phyloP scores from a whole-genome alignment of 495 filamentous ascomycete genomes.

The Talaromyces thailandensis region DNA sequence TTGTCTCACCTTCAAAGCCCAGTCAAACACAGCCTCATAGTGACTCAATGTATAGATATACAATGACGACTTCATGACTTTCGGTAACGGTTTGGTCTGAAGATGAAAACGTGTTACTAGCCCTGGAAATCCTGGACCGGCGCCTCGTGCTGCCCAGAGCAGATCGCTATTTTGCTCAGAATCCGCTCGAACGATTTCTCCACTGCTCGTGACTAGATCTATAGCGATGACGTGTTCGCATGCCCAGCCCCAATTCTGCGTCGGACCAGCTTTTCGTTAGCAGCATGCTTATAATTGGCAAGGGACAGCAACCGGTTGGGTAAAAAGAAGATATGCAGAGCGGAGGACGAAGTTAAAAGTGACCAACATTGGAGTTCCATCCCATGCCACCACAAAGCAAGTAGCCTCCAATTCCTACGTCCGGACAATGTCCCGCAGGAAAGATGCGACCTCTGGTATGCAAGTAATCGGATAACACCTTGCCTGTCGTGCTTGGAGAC shows the following conservation, averaged over 20 bases:
- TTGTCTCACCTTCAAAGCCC: conserved; percentile 12
- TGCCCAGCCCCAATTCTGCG: conserved; percentile 46
- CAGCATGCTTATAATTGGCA: neutral
- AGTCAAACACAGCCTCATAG: conserved; percentile 32
- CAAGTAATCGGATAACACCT: conserved; percentile 31
- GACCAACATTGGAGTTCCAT: conserved; percentile 41
- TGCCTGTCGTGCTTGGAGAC: conserved; percentile 35
- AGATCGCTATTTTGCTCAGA: conserved; percentile 34
- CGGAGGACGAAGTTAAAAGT: neutral
- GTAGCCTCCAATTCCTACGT: conserved; percentile 48
- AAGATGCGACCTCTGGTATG: conserved; percentile 31
- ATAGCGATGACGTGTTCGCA: conserved; percentile 38
- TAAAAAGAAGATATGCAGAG: neutral
- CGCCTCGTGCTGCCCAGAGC: conserved; percentile 41
- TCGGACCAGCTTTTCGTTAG: neutral
- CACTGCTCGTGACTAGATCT: conserved; percentile 40
- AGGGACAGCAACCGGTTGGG: neutral
- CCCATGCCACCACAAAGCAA: conserved; percentile 48
- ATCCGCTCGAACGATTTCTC: conserved; percentile 27
- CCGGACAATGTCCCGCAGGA: conserved; percentile 45
- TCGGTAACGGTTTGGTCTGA: conserved; percentile 17
- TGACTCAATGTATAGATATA: conserved; percentile 34
- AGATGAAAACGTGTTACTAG: conserved; percentile 41
- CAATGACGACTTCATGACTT: conserved; percentile 27
- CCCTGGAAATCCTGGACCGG: conserved; percentile 44